Percentiles rank a stretch among this genome's conserved stretches.
Evolutionary conservation across 352 stramenopile genomes (phyloP).

Genomic region (Phytophthora uliginosa): DNA sequence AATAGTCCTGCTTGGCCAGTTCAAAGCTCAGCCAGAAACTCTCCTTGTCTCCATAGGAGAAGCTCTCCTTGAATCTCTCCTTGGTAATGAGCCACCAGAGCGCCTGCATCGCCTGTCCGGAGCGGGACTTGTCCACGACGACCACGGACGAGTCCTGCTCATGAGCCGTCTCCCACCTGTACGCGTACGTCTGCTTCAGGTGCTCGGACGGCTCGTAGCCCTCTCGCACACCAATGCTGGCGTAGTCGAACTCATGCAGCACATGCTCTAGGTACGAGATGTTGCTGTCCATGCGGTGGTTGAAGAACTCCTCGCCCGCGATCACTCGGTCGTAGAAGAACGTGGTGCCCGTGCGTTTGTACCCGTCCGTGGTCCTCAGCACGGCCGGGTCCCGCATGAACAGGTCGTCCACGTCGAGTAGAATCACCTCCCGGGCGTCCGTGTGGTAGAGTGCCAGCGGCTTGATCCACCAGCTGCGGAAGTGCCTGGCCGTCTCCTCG

Average conservation of each 20-base stretch:
- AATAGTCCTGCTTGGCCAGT: slow-evolving; percentile 55
- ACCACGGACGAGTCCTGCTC: slow-evolving; percentile 74
- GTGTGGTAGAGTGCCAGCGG: slow-evolving; percentile 66
- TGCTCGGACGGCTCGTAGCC: slow-evolving; percentile 44
- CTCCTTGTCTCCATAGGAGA: slow-evolving; percentile 66
- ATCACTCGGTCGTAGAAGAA: slow-evolving; percentile 82
- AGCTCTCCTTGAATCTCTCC: slow-evolving; percentile 37
- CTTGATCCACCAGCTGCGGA: slow-evolving; percentile 75
- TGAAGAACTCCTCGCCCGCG: slow-evolving; percentile 38
- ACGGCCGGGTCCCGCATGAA: slow-evolving; percentile 53
- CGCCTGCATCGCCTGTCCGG: slow-evolving; percentile 43
- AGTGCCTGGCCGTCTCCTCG: slow-evolving; percentile 27
- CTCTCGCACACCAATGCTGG: slow-evolving; percentile 40
- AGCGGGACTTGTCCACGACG: slow-evolving; percentile 45
- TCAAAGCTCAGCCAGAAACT: slow-evolving; percentile 65
- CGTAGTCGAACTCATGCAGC: slow-evolving; percentile 59
- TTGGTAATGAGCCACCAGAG: slow-evolving; percentile 52
- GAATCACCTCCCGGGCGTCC: slow-evolving; percentile 48
- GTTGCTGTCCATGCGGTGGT: slow-evolving; percentile 41
- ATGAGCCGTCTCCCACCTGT: slow-evolving; percentile 45
- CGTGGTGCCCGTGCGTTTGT: slow-evolving; percentile 57
- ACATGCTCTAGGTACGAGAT: slow-evolving; percentile 49
- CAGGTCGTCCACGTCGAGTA: slow-evolving; percentile 69
- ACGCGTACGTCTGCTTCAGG: slow-evolving; percentile 57
- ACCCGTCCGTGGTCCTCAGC: slow-evolving; percentile 44